These are phyloP conservation scores for Debaryomyces psychrophilus DNA, from an alignment of 1,139 yeast species.

Conservation along the genomic window DNA sequence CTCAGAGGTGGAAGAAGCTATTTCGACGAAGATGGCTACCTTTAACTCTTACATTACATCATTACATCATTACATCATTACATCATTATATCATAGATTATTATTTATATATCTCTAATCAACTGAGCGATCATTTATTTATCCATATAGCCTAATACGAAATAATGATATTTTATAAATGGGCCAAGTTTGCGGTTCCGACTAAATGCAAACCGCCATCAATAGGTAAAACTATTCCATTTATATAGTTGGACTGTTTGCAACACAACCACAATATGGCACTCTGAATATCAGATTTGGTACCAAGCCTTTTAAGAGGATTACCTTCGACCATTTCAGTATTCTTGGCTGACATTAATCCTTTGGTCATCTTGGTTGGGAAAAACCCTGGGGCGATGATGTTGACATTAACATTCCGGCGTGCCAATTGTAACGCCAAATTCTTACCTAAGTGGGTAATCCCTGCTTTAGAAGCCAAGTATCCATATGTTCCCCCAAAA, in stretches of 20 bases:
- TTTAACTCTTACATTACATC: background rate
- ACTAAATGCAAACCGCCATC: constrained; percentile 7
- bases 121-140: background rate
- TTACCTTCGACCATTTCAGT: constrained; percentile 6
- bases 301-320: constrained; percentile 5
- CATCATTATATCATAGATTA: background rate
- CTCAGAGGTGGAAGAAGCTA: constrained; percentile 54
- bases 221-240: constrained; percentile 5
- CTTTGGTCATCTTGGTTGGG: constrained; percentile 4
- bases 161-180: background rate
- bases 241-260: constrained; percentile 8
- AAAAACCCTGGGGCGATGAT: constrained; percentile 6
- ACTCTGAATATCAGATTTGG: constrained; percentile 6
- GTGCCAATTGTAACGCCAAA: constrained; percentile 9
- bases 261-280: constrained; percentile 8
- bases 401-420: constrained; percentile 6
- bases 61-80: too few species aligned
- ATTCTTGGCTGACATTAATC: background rate
- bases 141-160: background rate
- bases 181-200: constrained; percentile 6
- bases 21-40: constrained; percentile 6
- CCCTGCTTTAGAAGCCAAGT: constrained; percentile 4
- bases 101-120: background rate
- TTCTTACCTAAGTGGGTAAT: constrained; percentile 6
- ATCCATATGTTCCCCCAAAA: constrained; percentile 3